These are phyloP conservation scores for Mortierella sp. DNA, from an alignment of 371 early-diverging fungal species.

Conservation along the genomic window DNA sequence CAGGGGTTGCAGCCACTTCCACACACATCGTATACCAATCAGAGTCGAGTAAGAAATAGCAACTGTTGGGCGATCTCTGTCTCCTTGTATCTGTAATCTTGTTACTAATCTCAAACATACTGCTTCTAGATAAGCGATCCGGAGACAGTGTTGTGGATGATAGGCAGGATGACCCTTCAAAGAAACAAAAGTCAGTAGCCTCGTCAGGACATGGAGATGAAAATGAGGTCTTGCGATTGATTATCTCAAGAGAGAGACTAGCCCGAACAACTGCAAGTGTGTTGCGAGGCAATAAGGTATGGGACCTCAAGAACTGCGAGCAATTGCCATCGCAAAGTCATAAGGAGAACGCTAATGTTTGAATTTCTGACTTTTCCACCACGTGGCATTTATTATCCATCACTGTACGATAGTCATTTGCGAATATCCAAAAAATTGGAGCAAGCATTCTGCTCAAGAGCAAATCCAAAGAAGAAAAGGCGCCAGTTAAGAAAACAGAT, in stretches of 20 bases:
- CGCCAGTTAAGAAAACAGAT: conserved; percentile 32
- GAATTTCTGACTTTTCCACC: not conserved
- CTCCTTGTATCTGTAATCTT: not conserved
- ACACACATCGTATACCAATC: conserved; percentile 60
- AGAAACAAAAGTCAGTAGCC: conserved; percentile 54
- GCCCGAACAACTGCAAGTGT: conserved; percentile 60
- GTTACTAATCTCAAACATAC: not conserved
- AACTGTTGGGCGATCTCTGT: not conserved
- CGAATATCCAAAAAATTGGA: conserved; percentile 55
- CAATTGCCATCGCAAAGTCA: not conserved
- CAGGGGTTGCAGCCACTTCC: conserved; percentile 70
- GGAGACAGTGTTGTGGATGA: conserved; percentile 57
- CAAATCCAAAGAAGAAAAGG: conserved; percentile 53
- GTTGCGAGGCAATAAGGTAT: conserved; percentile 63
- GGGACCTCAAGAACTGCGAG: not conserved
- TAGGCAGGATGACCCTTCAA: conserved; percentile 43
- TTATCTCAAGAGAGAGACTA: conserved; percentile 61
- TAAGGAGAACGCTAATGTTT: not conserved
- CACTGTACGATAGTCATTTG: conserved; percentile 31
- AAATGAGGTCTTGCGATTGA: conserved; percentile 57
- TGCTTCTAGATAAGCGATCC: conserved; percentile 49
- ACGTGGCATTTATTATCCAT: not conserved
- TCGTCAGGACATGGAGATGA: conserved; percentile 55
- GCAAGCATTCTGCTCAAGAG: conserved; percentile 48
- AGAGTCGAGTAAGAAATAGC: conserved; percentile 36